Conservation (phyloP, 2,329 filamentous ascomycete species). For the Acephala macrosclerotiorum region DNA sequence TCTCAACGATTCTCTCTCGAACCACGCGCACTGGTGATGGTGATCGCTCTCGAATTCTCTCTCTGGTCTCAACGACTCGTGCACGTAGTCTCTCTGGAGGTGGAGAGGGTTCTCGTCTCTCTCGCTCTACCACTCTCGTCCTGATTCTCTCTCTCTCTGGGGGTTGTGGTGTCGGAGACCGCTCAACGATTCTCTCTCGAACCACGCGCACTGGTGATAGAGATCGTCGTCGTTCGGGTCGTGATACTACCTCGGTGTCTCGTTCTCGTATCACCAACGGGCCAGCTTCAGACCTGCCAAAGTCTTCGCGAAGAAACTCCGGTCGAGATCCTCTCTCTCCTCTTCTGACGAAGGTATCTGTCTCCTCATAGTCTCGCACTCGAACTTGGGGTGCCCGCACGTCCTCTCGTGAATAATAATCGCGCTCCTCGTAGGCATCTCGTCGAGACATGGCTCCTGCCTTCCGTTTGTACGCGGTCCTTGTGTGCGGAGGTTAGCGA, state of each 20-base stretch:
- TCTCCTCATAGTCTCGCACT: conserved; percentile 40
- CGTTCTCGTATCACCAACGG: conserved; percentile 42
- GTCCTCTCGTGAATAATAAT: conserved; percentile 38
- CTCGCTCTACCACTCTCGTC: conserved; percentile 37
- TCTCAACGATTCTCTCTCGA: conserved; percentile 41
- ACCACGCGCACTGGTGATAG: conserved; percentile 40
- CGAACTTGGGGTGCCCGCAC: conserved; percentile 31
- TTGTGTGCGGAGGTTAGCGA: conserved; percentile 1
- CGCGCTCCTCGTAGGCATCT: conserved; percentile 36
- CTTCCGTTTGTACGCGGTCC: not conserved
- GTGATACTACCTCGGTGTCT: conserved; percentile 37
- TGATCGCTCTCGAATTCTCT: conserved; percentile 39
- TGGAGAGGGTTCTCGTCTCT: conserved; percentile 38
- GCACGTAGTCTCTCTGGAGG: conserved; percentile 39
- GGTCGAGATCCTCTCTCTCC: conserved; percentile 37
- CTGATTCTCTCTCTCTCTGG: conserved; percentile 32
- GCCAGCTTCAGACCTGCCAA: conserved; percentile 35
- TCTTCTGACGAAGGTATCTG: conserved; percentile 37
- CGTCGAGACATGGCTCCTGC: conserved; percentile 25
- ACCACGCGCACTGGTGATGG: conserved; percentile 38
- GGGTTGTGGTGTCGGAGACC: conserved; percentile 32
- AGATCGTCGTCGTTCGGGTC: conserved; percentile 42
- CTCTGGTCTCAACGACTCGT: conserved; percentile 42
- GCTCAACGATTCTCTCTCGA: conserved; percentile 39
- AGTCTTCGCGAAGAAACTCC: conserved; percentile 43